These are phyloP conservation scores for Pneumocystis jirovecii DNA, from an alignment of 1,139 yeast genomes.

Conservation along the genomic window DNA sequence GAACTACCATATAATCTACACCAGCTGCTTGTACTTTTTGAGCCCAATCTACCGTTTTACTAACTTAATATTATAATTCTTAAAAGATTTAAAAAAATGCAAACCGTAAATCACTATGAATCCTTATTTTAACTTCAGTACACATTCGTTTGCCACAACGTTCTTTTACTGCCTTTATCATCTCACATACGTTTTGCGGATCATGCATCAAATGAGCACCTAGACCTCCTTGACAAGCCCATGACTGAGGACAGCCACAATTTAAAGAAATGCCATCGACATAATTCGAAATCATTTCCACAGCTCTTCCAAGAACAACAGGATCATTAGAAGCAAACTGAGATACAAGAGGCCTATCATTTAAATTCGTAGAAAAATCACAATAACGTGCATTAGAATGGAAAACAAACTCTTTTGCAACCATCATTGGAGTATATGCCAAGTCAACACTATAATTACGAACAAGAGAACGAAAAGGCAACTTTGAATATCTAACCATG, in stretches of 20 bases:
- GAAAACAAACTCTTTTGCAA: constrained; percentile 87
- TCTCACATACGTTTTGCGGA: constrained; percentile 62
- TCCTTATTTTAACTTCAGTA: constrained; percentile 80
- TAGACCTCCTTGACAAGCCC: constrained; percentile 87
- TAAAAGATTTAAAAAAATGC: neutral
- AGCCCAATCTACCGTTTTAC: constrained; percentile 62
- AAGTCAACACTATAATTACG: constrained; percentile 65
- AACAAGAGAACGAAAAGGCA: constrained; percentile 74
- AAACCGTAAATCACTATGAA: constrained; percentile 49
- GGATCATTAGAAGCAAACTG: constrained; percentile 88
- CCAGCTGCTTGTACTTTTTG: constrained; percentile 65
- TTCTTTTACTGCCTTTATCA: constrained; percentile 71
- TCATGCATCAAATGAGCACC: constrained; percentile 90
- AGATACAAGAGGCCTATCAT: constrained; percentile 50
- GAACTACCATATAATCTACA: constrained; percentile 85
- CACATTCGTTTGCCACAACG: constrained; percentile 55
- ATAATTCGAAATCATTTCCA: constrained; percentile 75
- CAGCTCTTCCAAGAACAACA: constrained; percentile 67
- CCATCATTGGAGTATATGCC: constrained; percentile 88
- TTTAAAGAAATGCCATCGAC: constrained; percentile 90
- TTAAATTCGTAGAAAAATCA: constrained; percentile 64
- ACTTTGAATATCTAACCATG: constrained; percentile 89
- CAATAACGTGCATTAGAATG: constrained; percentile 64
- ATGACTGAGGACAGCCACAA: constrained; percentile 95
- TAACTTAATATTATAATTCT: neutral